A percentile compares a stretch with the other conserved stretches of the same genome.
These are phyloP conservation scores for Populus tomentosa DNA, from an alignment of 441 rosid species.

Conservation along the genomic window DNA sequence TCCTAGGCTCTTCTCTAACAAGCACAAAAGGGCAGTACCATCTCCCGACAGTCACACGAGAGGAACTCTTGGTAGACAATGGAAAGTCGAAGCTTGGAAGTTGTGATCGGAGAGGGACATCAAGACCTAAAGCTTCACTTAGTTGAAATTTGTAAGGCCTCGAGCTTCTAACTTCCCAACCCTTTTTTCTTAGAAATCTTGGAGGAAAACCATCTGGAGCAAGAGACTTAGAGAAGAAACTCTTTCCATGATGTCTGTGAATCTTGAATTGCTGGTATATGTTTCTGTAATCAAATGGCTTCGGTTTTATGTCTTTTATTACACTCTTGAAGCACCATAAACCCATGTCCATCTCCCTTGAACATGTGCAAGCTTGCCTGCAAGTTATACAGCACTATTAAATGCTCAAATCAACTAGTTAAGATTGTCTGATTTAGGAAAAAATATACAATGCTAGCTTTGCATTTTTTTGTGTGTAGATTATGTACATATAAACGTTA, in stretches of 20 bases:
- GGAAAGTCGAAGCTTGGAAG: conserved; percentile 40
- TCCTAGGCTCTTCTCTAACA: conserved; percentile 29
- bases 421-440: conserved; percentile 1
- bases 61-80: conserved; percentile 21
- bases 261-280: conserved; percentile 51
- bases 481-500: too few species aligned
- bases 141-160: conserved; percentile 26
- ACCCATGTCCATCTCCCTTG: conserved; percentile 45
- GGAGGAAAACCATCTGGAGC: conserved; percentile 49
- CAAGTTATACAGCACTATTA: background rate
- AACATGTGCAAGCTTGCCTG: conserved; percentile 43
- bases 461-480: too few species aligned
- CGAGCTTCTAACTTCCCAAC: conserved; percentile 40
- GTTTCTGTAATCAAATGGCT: conserved; percentile 36
- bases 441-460: too few species aligned
- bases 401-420: conserved; percentile 19
- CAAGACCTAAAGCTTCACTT: conserved; percentile 47
- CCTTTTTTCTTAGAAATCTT: conserved; percentile 35
- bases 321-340: conserved; percentile 37
- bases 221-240: conserved; percentile 44
- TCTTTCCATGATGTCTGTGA: conserved; percentile 11
- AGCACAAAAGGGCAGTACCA: conserved; percentile 72
- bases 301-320: conserved; percentile 35
- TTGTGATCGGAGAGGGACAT: conserved; percentile 26
- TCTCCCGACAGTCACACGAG: conserved; percentile 34